Evolutionary conservation across 345 rosid genomes (phyloP), one percentile per base, ranked within the genome.

Genomic region (Corchorus capsularis): DNA sequence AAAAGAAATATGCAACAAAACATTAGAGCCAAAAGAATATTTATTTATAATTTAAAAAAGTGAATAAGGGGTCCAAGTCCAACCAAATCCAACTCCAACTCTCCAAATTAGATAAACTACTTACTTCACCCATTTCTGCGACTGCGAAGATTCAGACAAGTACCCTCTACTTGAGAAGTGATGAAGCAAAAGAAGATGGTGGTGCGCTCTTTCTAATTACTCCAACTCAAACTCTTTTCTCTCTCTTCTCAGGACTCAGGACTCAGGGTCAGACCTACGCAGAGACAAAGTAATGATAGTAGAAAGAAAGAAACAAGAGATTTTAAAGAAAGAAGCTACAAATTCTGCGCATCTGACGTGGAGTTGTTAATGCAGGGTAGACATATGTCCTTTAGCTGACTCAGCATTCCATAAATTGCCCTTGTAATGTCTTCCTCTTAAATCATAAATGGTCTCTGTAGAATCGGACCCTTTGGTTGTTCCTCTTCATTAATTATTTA

Each of bases 81-180:
- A 63, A 27, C 27, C 27, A 27, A 27, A 27, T 27, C 27, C 27
- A 27, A 27, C 27, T 27, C 27, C 27, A 27, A 27, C 27, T 27
- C 27, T 27, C 27, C 27, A 27, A 27, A 27, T 0, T 27, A 27
- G 0, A 27, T 27, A 27, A 27, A 27, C 27, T 10, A 69, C 87
- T 80, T 61, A 89, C 92, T 72, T 82, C 89, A 74, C 88, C 92
- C 90, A 89, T 87, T 62, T 81, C 75, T n/a, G 66, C 6, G 79
- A 71, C 65, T 77, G 73, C 27, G 27, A 27, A 27, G 27, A 27
- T 27, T 20, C 2, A 0, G 39, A 62, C 27, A 6, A 20, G 71
- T 20, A 64, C 11, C 5, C 37, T 13, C 37, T 20, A 43, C 54
- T 66, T 45, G 9, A 64, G 52, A 10, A 47, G 67, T 74, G 43